Conservation (phyloP, 768 basidiomycete genomes). For the Floccularia luteovirens region DNA sequence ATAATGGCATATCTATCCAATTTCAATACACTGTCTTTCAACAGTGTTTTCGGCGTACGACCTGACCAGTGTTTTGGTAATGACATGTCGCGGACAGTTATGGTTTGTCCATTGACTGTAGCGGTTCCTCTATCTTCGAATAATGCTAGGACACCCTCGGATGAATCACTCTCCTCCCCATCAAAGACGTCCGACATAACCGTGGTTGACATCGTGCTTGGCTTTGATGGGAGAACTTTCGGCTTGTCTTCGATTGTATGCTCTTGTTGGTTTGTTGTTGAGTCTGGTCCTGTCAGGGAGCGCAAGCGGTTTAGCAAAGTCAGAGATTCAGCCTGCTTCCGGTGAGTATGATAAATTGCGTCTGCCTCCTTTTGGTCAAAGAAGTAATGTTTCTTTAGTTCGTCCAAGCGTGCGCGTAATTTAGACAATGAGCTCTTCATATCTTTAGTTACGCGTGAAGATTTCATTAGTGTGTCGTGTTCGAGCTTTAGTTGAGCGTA, state of each 20-base stretch:
- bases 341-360: conserved; percentile 43
- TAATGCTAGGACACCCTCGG: conserved; percentile 64
- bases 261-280: conserved; percentile 2
- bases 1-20: conserved; percentile 70
- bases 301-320: conserved; percentile 36
- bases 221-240: conserved; percentile 3
- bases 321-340: conserved; percentile 36
- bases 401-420: conserved; percentile 37
- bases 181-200: conserved; percentile 39
- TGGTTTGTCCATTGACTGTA: conserved; percentile 44
- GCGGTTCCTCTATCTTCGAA: conserved; percentile 62
- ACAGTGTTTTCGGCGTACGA: conserved; percentile 67
- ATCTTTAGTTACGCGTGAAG: conserved; percentile 17
- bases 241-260: conserved; percentile 3
- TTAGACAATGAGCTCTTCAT: conserved; percentile 19
- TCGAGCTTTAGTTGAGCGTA: conserved; percentile 60
- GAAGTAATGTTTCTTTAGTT: conserved; percentile 52
- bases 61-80: conserved; percentile 82
- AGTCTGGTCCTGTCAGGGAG: conserved; percentile 1
- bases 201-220: conserved; percentile 5
- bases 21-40: conserved; percentile 63
- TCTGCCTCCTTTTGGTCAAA: conserved; percentile 67
- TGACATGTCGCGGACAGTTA: conserved; percentile 62
- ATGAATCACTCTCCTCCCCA: conserved; percentile 35
- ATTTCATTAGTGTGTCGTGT: conserved; percentile 39